Conservation (phyloP, 2,329 filamentous ascomycete species). For the Penicillium sp. region DNA sequence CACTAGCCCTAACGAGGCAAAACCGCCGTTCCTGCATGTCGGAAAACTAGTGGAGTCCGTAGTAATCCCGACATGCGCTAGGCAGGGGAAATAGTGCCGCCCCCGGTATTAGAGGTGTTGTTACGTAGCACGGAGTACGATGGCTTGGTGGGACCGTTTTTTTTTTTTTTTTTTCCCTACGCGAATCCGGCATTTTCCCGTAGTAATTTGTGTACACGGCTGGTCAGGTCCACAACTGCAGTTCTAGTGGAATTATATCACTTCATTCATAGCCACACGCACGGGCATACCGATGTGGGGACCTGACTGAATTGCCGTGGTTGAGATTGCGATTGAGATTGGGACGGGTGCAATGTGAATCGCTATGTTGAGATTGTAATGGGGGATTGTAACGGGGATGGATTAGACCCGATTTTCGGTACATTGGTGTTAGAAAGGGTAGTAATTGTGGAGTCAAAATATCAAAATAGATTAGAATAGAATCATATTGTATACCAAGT, state of each 20-base stretch:
- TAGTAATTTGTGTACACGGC: neutral
- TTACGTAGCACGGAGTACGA: neutral
- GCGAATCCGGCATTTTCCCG: neutral
- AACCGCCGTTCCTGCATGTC: neutral
- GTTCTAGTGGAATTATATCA: neutral
- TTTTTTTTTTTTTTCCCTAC: neutral
- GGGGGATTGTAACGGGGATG: neutral
- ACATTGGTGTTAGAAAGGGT: neutral
- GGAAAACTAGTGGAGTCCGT: neutral
- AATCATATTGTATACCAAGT: neutral
- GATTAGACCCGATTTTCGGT: neutral
- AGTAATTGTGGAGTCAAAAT: neutral
- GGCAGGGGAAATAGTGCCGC: neutral
- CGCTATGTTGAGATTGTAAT: neutral
- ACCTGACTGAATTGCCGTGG: neutral
- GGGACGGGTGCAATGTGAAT: neutral
- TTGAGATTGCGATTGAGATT: neutral
- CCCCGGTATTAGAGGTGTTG: neutral
- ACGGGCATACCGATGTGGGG: conserved; percentile 4
- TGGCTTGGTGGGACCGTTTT: neutral
- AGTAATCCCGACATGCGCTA: neutral
- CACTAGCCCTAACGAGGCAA: neutral
- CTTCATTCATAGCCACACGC: neutral
- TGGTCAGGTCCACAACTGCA: neutral
- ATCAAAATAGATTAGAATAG: neutral